Evolutionary conservation across 2,329 filamentous ascomycete genomes (phyloP), one percentile per base, ranked within the genome.

Genomic region (Colletotrichum sp.): DNA sequence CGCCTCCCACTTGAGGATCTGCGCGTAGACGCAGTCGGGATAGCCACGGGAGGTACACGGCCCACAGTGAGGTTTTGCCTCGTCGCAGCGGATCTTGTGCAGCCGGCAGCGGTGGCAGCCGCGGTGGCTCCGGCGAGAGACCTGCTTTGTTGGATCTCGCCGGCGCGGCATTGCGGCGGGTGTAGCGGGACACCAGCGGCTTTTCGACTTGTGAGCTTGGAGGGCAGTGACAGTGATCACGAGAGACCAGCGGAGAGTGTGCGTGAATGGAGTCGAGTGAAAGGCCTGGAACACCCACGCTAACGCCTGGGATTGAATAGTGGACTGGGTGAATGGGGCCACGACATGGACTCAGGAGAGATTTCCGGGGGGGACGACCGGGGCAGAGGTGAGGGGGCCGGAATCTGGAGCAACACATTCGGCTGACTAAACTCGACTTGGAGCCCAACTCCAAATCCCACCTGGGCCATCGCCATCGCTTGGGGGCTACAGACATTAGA

Each of bases 1-100:
- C 0, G 79, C 64, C 39, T 83, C 81, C 81, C 82, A 83, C 75
- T 83, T 83, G n/a, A 76, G 73, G 44, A 73, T 49, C 30, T 65
- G 73, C 30, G 34, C 63, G 44, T 76, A 76, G 16, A 64, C 64
- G 64, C 79, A 80, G 72, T 79, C 78, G 6, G 70, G 21, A 62
- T 79, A 72, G 34, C 78, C 78, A 28, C 78, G 78, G 65, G 78
- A 69, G 28, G 63, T 71, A 66, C 79, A 80, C 6, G 65, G 63
- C 32, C 78, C 78, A 32, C 79, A 80, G 24, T 74, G 69, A 60
- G 79, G 79, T 52, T 77, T 79, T 57, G 57, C 68, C 63, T 80
- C 78, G 55, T 80, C 79, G 72, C 79, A 80, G 12, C 78, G 78
- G 44, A 79, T 74, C 68, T 80, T 80, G 64, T 79, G 79, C 18